phyloP scores from a whole-genome alignment of 768 basidiomycete species.

The Leucosporidium scottii region DNA sequence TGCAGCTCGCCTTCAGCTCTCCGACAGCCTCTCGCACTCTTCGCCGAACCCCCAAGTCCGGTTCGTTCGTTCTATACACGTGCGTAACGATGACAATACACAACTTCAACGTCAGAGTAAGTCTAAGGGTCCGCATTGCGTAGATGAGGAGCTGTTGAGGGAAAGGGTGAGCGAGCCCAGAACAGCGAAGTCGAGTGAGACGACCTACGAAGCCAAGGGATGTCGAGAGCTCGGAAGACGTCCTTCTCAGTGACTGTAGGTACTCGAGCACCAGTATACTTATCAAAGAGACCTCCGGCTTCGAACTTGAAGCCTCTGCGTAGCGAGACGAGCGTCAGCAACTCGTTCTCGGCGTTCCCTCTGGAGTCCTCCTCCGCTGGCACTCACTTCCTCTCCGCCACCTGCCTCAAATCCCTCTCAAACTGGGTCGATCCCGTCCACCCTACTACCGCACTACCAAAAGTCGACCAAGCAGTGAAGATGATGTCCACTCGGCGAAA shows the following conservation, averaged over 20 bases:
- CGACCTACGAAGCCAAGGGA: constrained; percentile 8
- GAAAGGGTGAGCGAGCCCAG: too few species aligned
- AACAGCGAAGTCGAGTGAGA: too few species aligned
- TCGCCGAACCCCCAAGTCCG: too few species aligned
- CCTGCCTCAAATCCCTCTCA: constrained; percentile 13
- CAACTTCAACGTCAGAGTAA: too few species aligned
- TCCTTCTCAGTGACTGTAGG: constrained; percentile 2
- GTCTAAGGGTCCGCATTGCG: constrained; percentile 15
- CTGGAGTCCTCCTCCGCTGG: not conserved
- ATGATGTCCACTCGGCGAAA: constrained; percentile 19
- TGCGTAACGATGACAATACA: too few species aligned
- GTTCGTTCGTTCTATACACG: too few species aligned
- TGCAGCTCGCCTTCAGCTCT: too few species aligned
- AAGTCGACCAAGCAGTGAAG: constrained; percentile 4
- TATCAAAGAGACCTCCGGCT: not conserved
- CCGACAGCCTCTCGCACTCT: too few species aligned
- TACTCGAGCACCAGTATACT: not conserved
- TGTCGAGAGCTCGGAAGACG: constrained; percentile 6
- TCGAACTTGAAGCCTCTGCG: constrained; percentile 5
- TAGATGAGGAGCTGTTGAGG: not conserved
- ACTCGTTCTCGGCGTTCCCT: not conserved
- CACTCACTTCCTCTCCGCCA: not conserved
- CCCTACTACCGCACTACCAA: constrained; percentile 10
- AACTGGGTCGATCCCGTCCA: constrained; percentile 25
- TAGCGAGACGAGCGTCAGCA: too few species aligned